Base-by-base conservation (phyloP, 768 basidiomycete genomes). In the Psilocybe azurescens region DNA sequence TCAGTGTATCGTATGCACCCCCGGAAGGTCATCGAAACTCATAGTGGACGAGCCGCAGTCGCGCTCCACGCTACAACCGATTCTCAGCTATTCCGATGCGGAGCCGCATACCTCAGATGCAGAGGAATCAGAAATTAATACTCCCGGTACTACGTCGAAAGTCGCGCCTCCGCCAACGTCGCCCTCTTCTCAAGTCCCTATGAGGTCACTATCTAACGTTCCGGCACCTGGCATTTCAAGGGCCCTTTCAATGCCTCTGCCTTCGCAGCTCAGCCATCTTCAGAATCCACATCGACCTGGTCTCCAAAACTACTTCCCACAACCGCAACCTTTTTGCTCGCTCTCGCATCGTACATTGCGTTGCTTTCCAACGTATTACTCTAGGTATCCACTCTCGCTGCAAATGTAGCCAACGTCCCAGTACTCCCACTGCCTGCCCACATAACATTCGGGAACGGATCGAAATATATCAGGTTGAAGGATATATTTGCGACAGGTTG, bases 201-300 rank as follows among this genome's bases (percentile, higher is more conserved):
- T 59, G 48, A 56, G 54, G 38, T 55, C 58, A 7, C 55, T 62
- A 52, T 59, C 68, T 47, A 68, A 72, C 64, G 60, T 52, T 59
- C 74, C 46, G 65, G 72, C 59, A 65, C 87, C 89, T 49, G 24
- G 4, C n/a, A 84, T 93, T 60, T 86, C 87, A 53, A 85, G 94
- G 57, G 88, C 90, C 2, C 87, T 90, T 67, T 93, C 94, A 16
- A 85, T 89, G 77, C 94, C 94, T 18, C 75, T 89, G n/a, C 86
- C 92, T 11, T 85, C 87, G 13, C 90, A 93, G 72, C 84, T 95
- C n/a, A 84, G 84, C 47, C 85, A 87, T 63, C 79, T 95, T 29
- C 84, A 83, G 67, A 88, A 94, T 69, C 94, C 94, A 7, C 81
- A 80, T 66, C 80, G 86, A 63, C 68, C 67, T 32, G 59, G 65